Conservation (phyloP, 306 rosid genomes). For the Sophora flavescens region DNA sequence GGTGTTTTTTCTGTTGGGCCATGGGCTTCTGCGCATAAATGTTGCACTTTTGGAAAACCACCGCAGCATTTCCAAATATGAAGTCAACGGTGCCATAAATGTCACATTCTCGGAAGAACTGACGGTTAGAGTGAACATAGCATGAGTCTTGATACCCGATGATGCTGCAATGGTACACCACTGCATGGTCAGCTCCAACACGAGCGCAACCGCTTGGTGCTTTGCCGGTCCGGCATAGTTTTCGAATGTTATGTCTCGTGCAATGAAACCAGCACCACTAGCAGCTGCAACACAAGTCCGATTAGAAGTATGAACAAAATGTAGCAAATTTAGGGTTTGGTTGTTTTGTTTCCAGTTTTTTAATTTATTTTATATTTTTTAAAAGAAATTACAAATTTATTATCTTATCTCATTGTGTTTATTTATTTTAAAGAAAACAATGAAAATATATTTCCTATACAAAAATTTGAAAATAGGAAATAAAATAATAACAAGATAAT, state of each 20-base stretch:
- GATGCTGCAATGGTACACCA: constrained; percentile 69
- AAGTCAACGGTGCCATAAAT: constrained; percentile 86
- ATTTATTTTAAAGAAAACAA: too few species aligned
- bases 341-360: too few species aligned
- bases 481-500: too few species aligned
- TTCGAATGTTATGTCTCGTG: constrained; percentile 84
- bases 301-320: background rate
- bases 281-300: constrained; percentile 63
- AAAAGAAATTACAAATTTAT: too few species aligned
- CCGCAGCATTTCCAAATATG: constrained; percentile 90
- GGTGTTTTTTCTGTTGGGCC: constrained; percentile 76
- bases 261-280: constrained; percentile 77
- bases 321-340: background rate
- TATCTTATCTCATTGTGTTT: too few species aligned
- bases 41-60: constrained; percentile 81
- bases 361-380: too few species aligned
- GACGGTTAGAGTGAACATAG: constrained; percentile 94
- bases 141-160: constrained; percentile 78
- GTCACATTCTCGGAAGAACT: constrained; percentile 76
- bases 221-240: constrained; percentile 79
- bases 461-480: too few species aligned
- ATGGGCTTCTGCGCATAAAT: constrained; percentile 86
- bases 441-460: too few species aligned
- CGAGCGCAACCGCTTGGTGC: constrained; percentile 98
- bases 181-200: constrained; percentile 85